Evolutionary conservation across 1,284 basidiomycete genomes (phyloP).

Genomic region (Crepidotus sp.): DNA sequence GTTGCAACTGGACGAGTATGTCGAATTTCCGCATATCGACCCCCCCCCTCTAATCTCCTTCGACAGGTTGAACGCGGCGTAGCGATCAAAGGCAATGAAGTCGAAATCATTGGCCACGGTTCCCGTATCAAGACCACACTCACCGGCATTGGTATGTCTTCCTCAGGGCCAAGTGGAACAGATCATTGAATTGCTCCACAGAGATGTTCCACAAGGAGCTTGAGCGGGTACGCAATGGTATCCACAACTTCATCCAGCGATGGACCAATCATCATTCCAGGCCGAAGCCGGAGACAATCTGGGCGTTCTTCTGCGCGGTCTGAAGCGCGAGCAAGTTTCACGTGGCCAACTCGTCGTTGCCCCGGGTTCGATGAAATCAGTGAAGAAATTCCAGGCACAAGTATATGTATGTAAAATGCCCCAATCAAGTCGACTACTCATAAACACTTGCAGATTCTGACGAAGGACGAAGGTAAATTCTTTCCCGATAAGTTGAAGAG

Average conservation of each 20-base stretch:
- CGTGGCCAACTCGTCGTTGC: conserved; percentile 90
- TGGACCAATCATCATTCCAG: conserved; percentile 26
- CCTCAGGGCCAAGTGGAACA: not conserved
- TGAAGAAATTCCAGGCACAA: conserved; percentile 91
- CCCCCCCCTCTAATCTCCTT: not conserved
- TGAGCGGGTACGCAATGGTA: conserved; percentile 55
- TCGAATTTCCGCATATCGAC: conserved; percentile 11
- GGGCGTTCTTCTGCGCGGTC: conserved; percentile 93
- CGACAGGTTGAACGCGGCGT: conserved; percentile 86
- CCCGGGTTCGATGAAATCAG: conserved; percentile 90
- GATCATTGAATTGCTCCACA: conserved; percentile 24
- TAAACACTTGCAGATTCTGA: conserved; percentile 56
- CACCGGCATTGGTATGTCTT: conserved; percentile 80
- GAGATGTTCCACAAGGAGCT: conserved; percentile 99
- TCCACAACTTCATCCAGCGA: not conserved
- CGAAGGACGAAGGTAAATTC: conserved; percentile 81
- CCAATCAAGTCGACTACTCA: not conserved
- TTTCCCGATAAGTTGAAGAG: not conserved
- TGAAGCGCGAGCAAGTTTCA: conserved; percentile 94
- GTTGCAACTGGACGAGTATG: conserved; percentile 88
- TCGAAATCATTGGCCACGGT: conserved; percentile 91
- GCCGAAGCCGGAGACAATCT: conserved; percentile 99
- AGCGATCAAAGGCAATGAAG: conserved; percentile 87
- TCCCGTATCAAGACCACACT: conserved; percentile 83
- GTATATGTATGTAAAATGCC: conserved; percentile 57